Base-by-base conservation (phyloP, 352 stramenopile species). In the Globisporangium perplexum region DNA sequence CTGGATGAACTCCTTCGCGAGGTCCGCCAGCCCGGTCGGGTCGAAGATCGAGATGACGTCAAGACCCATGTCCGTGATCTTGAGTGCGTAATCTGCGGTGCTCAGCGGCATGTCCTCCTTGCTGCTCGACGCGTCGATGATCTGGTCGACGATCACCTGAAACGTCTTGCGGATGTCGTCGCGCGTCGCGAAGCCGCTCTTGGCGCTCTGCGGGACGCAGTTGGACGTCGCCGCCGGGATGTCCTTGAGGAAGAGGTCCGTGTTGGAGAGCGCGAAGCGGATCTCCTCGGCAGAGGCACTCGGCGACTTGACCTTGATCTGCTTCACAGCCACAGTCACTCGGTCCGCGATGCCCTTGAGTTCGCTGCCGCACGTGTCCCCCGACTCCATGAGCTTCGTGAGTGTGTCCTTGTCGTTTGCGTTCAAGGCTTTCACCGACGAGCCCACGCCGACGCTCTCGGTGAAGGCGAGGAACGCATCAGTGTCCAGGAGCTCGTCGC, bases 1-100 rank as follows among this genome's bases (percentile, higher is more conserved):
- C 62, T 88, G 72, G 7, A 86, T 65, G 55, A 74, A 84, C 53
- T 83, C 71, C 35, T 65, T 73, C 4, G 55, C 64, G 59, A 78
- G 60, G 12, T 38, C 65, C 3, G 71, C 74, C 26, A 88, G 65
- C 3, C 74, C 74, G 0, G 66, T 77, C 1, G 74, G 74, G 38
- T 86, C 77, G 11, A 83, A 63, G 17, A 69, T 66, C 28, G 77
- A 68, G 18, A 74, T 66, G 2, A 61, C 63, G 3, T 62, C 61
- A 5, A 80, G 44, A 33, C 66, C 68, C 17, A 77, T 70, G n/a
- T 82, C 62, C 0, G 62, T 22, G 55, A 83, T 68, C 23, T 61
- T 57, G 45, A 70, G 50, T 26, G 66, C 70, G 53, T 76, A 74
- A 11, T 85, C 72, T 0, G 55, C 72, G 3, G 57, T 63, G 1